A percentile compares a stretch with the other conserved stretches of the same genome.
These are phyloP conservation scores for Lojkania enalia DNA, from an alignment of 2,329 filamentous ascomycete genomes.

Conservation along the genomic window DNA sequence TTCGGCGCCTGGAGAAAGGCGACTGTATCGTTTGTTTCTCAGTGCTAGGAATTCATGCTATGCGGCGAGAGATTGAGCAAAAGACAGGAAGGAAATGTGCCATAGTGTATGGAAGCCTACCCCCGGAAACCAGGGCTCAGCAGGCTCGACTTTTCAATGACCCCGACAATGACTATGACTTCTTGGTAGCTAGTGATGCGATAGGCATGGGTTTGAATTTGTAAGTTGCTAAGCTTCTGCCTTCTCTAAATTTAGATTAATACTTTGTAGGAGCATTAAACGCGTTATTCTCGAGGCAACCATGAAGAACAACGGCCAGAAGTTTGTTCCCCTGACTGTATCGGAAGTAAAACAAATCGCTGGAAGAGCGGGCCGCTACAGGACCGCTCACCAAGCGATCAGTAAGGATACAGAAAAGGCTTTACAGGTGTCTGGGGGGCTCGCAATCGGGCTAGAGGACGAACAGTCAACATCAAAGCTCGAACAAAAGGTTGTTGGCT, in stretches of 20 bases:
- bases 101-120: slow-evolving; percentile 88
- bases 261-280: slow-evolving; percentile 66
- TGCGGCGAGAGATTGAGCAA: slow-evolving; percentile 78
- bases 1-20: slow-evolving; percentile 77
- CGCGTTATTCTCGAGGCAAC: slow-evolving; percentile 84
- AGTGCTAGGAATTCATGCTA: slow-evolving; percentile 74
- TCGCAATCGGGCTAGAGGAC: slow-evolving; percentile 26
- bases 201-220: slow-evolving; percentile 97
- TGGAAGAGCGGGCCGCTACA: slow-evolving; percentile 86
- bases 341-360: slow-evolving; percentile 94
- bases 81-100: slow-evolving; percentile 79
- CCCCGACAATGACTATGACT: slow-evolving; percentile 93
- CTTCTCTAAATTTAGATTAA: no score
- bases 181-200: slow-evolving; percentile 88
- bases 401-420: slow-evolving; percentile 23
- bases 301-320: slow-evolving; percentile 69
- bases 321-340: slow-evolving; percentile 62
- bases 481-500: slow-evolving; percentile 57
- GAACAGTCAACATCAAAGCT: slow-evolving; percentile 9
- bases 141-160: slow-evolving; percentile 95
- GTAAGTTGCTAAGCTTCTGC: slow-evolving; percentile 58
- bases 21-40: slow-evolving; percentile 91
- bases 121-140: slow-evolving; percentile 87
- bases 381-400: slow-evolving; percentile 65
- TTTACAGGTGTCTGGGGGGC: slow-evolving; percentile 10